Evolutionary conservation across 495 filamentous ascomycete genomes (phyloP), one percentile per base, ranked within the genome.

Genomic region (Xylaria sp.): DNA sequence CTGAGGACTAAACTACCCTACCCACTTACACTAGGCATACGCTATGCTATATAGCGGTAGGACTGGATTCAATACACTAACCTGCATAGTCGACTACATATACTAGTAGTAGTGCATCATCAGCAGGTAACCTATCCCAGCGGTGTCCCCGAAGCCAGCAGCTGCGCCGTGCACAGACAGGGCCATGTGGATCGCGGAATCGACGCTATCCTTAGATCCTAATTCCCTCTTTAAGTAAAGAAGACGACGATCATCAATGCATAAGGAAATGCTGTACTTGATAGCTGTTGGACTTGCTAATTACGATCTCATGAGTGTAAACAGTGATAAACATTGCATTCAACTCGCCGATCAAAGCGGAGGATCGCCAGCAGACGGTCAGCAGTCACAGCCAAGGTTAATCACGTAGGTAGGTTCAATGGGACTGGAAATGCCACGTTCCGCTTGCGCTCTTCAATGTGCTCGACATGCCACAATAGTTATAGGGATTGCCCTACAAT

Each of bases 151-250:
- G 55, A 37, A 11, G 55, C 33, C 37, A 37, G 59, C 59, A 41
- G 17, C 35, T 43, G 59, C 59, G 59, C 59, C 37, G 59, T 62
- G 59, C 59, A 43, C 59, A 37, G 35, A 41, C n/a, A 14, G 59
- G 59, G 35, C 35, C 4, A 26, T 43, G 37, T 21, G 59, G 44
- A 69, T 69, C 67, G 67, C 33, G n/a, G 9, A 61, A 50, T 61
- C 44, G 57, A 62, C 44, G 57, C 67, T 69, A 69, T 53, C n/a
- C 9, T 50, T 41, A 69, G 67, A 69, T 62, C 43, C 26, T 43
- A 62, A 24, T 3, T 53, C 26, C 44, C 67, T 61, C 12, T 69
- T 53, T 40, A 26, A 35, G 57, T 26, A 12, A 41, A 41, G 43
- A 52, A 53, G 11, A 31, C 33, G 44, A 33, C 43, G 58, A 62